phyloP scores from a whole-genome alignment of 2,329 filamentous ascomycete species.

The Scedosporium minutisporum region DNA sequence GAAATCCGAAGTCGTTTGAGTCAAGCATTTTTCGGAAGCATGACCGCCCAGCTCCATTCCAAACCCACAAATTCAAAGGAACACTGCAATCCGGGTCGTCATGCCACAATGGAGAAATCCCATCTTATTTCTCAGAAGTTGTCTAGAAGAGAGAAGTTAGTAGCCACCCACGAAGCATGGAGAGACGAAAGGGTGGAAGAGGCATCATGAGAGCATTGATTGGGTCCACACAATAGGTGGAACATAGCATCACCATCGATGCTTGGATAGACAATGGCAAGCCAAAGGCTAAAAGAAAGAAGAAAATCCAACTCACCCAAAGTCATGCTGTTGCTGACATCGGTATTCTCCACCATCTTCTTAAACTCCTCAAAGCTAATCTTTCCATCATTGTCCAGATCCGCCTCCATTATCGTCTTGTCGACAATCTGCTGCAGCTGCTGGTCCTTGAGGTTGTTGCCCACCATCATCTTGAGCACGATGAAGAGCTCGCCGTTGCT shows the following conservation, averaged over 20 bases:
- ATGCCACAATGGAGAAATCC: slow-evolving; percentile 8
- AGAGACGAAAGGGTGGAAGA: background rate
- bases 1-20: background rate
- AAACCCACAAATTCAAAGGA: background rate
- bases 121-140: background rate
- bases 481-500: slow-evolving; percentile 99
- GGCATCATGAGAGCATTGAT: no score
- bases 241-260: no score
- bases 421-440: slow-evolving; percentile 99
- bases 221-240: no score
- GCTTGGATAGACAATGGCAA: background rate
- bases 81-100: slow-evolving; percentile 9
- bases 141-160: background rate
- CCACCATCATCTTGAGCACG: slow-evolving; percentile 99
- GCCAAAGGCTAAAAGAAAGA: background rate
- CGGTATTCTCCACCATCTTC: slow-evolving; percentile 96
- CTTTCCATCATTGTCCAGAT: slow-evolving; percentile 90
- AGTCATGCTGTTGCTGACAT: slow-evolving; percentile 67
- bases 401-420: slow-evolving; percentile 99
- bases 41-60: slow-evolving; percentile 1
- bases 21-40: slow-evolving; percentile 1
- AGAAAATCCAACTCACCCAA: slow-evolving; percentile 38
- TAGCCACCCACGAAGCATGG: background rate
- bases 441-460: slow-evolving; percentile 97
- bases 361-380: slow-evolving; percentile 99